Conservation (phyloP, 176 grass and related monocot genomes). For the Paspalum vaginatum region DNA sequence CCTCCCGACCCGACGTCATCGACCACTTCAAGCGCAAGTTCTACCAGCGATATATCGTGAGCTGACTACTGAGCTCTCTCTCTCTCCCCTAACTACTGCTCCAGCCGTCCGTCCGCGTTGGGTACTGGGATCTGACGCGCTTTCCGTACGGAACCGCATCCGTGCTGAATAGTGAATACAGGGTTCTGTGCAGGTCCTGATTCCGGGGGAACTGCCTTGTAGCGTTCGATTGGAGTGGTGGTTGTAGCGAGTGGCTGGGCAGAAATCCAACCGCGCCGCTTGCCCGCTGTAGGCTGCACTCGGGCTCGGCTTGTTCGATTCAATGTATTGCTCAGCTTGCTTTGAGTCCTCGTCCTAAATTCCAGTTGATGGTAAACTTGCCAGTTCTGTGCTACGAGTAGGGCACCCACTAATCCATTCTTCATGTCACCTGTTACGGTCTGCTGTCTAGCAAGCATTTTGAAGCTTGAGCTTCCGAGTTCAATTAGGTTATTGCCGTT, state of each 20-base stretch:
- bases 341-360: neutral
- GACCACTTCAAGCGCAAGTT: constrained; percentile 95
- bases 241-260: neutral
- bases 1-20: constrained; percentile 68
- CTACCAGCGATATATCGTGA: constrained; percentile 59
- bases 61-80: neutral
- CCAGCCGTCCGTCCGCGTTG: neutral
- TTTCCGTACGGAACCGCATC: neutral
- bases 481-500: neutral
- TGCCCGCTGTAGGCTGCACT: neutral
- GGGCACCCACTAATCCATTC: too few relatives aligned
- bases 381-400: too few relatives aligned
- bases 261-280: too few relatives aligned
- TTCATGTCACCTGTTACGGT: too few relatives aligned
- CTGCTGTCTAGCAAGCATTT: too few relatives aligned
- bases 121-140: constrained; percentile 17
- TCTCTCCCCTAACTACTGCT: neutral
- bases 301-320: neutral
- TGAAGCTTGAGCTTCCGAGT: neutral
- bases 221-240: neutral
- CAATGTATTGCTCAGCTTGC: neutral
- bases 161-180: neutral
- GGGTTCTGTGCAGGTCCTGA: neutral
- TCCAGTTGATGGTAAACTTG: too few relatives aligned
- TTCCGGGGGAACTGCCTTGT: neutral